Evolutionary conservation across 2,329 filamentous ascomycete genomes (phyloP).

Genomic region (Fusarium illudens): DNA sequence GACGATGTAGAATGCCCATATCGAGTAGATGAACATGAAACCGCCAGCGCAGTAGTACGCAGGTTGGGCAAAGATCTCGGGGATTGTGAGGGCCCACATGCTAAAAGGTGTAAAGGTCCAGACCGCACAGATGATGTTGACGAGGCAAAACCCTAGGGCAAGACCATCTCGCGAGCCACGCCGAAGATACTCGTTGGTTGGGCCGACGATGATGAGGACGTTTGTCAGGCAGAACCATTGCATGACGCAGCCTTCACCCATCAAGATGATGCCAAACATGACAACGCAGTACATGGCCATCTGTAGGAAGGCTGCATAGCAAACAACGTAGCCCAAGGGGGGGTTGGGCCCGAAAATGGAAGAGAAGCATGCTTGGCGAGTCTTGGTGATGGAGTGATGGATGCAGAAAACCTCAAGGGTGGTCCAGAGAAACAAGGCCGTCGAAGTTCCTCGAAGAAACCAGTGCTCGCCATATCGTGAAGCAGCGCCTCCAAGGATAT

Average conservation of each 20-base stretch:
- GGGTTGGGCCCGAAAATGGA: neutral
- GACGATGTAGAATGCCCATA: neutral
- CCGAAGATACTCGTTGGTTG: neutral
- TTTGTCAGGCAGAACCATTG: constrained; percentile 11
- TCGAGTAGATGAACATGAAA: neutral
- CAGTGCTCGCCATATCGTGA: neutral
- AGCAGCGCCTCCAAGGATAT: neutral
- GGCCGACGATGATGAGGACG: constrained; percentile 6
- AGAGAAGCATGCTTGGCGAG: neutral
- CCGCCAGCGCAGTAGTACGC: neutral
- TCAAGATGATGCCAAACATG: neutral
- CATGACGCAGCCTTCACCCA: constrained; percentile 6
- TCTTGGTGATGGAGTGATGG: neutral
- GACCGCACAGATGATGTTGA: neutral
- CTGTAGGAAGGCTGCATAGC: neutral
- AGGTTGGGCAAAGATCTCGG: constrained; percentile 5
- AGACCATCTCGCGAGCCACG: constrained; percentile 10
- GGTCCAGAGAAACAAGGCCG: neutral
- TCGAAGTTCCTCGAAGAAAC: neutral
- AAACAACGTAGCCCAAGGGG: neutral
- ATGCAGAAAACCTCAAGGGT: constrained; percentile 4
- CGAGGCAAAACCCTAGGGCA: constrained; percentile 2
- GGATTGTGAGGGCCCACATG: neutral
- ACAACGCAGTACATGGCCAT: constrained; percentile 1
- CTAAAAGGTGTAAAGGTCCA: constrained; percentile 19